Evolutionary conservation across 1,284 basidiomycete genomes (phyloP), one percentile per base, ranked within the genome.

Genomic region (Athelia psychrophila): DNA sequence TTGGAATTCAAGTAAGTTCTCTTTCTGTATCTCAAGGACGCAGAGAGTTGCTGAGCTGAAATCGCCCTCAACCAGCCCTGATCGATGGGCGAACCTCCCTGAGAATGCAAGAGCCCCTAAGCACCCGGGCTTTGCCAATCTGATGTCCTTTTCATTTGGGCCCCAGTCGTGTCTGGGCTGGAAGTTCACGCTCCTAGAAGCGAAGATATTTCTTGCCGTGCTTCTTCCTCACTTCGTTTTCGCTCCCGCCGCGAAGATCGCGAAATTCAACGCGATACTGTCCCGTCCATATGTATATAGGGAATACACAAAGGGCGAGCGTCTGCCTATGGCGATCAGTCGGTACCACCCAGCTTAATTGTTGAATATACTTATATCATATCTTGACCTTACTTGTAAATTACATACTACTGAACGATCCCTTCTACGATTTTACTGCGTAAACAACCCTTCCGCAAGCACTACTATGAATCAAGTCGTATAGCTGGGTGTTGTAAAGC

Each of bases 101-200:
- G 51, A 64, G 9, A 60, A 63, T 5, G 70, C 70, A 23, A 62
- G 64, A 44, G 61, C 63, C 4, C 66, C 64, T 19, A 55, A 65
- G 46, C 69, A 73, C 35, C 79, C 77, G 5, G 79, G 79, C 23
- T 64, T 80, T 15, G 70, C 68, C 18, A 76, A 77, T 54, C 33
- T 79, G 24, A 77, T 81, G 79, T 75, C 78, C 12, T 83, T 83
- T 59, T 75, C 76, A 1, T 72, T 76, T 51, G 80, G 80, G 3
- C 73, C 74, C 9, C 73, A 76, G 44, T 71, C 77, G 4, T 80
- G 79, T 56, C 61, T 77, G 1, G 79, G 78, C 10, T 71, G 68
- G 57, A 73, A 71, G 48, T 77, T 79, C 57, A 69, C 72, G 12
- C 58, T 78, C 30, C 58, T 71, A 3, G 74, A 80, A 60, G 74